These are phyloP conservation scores for Trypanosoma conorhini DNA, from an alignment of 208 protist genomes.

Conservation along the genomic window DNA sequence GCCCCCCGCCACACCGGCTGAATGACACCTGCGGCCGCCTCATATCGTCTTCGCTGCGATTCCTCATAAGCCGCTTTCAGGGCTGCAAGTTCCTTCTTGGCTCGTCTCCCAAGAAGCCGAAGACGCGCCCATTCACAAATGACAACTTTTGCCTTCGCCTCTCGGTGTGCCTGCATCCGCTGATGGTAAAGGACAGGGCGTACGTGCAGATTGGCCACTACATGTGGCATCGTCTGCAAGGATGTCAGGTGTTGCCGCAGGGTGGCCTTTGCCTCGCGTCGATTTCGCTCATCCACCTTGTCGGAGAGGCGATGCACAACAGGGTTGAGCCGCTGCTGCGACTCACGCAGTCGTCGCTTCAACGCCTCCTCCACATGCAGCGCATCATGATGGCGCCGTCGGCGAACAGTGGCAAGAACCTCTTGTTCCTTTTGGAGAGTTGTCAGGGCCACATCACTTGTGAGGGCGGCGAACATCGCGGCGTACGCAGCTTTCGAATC, in stretches of 20 bases:
- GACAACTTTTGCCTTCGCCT: slow-evolving; percentile 31
- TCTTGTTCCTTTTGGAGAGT: slow-evolving; percentile 30
- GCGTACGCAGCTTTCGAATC: slow-evolving; percentile 7
- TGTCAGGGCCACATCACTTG: slow-evolving; percentile 18
- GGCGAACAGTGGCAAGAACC: slow-evolving; percentile 19
- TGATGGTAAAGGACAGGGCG: slow-evolving; percentile 24
- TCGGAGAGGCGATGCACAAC: slow-evolving; percentile 25
- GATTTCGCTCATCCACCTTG: slow-evolving; percentile 26
- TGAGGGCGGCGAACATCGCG: slow-evolving; percentile 21
- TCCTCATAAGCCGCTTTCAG: slow-evolving; percentile 25
- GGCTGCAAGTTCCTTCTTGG: slow-evolving; percentile 35
- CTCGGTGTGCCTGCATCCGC: slow-evolving; percentile 18
- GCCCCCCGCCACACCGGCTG: slow-evolving; percentile 88
- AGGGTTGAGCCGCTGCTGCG: slow-evolving; percentile 20
- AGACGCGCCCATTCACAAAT: slow-evolving; percentile 37
- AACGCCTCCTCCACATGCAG: slow-evolving; percentile 24
- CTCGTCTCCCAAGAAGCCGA: slow-evolving; percentile 24
- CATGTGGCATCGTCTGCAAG: slow-evolving; percentile 3
- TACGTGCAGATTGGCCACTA: slow-evolving; percentile 21
- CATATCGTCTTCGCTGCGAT: slow-evolving; percentile 36
- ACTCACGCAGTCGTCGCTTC: slow-evolving; percentile 19
- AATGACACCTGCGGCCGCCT: slow-evolving; percentile 65
- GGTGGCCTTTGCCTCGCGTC: slow-evolving; percentile 7
- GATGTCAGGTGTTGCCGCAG: slow-evolving; percentile 10
- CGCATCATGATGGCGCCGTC: slow-evolving; percentile 19